phyloP scores from a whole-genome alignment of 805 yeast species.

The Starmerella cellae region DNA sequence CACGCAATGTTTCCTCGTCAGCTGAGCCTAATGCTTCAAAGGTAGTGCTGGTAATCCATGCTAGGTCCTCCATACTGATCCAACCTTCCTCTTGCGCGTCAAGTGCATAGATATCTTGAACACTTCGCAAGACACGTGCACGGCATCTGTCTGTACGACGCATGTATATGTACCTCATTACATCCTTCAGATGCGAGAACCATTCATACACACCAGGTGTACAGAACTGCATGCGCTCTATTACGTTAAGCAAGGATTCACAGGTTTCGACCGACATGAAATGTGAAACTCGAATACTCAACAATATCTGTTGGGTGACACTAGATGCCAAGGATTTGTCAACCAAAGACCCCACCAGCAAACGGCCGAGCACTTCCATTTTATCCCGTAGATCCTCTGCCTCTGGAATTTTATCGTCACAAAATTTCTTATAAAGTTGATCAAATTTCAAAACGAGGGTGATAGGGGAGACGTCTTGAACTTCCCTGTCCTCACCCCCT shows the following conservation, averaged over 20 bases:
- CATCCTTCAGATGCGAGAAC: constrained; percentile 34
- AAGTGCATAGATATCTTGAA: constrained; percentile 11
- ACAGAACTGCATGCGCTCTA: constrained; percentile 39
- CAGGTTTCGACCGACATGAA: constrained; percentile 31
- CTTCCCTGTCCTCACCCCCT: neutral
- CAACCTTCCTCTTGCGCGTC: constrained; percentile 14
- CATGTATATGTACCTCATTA: constrained; percentile 37
- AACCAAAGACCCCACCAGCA: constrained; percentile 1
- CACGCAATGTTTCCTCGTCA: constrained; percentile 7
- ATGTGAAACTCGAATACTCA: constrained; percentile 21
- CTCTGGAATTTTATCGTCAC: neutral
- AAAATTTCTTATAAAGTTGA: neutral
- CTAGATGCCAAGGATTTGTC: constrained; percentile 4
- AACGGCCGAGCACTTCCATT: neutral
- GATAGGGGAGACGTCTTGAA: neutral
- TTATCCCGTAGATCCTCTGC: neutral
- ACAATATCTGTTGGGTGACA: constrained; percentile 17
- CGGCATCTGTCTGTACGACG: constrained; percentile 20
- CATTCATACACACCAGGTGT: constrained; percentile 41
- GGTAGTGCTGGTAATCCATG: constrained; percentile 9
- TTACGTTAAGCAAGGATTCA: constrained; percentile 36
- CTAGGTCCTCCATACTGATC: constrained; percentile 10
- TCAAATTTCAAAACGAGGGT: neutral
- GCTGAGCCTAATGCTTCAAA: constrained; percentile 9
- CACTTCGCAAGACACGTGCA: constrained; percentile 21